Evolutionary conservation across 306 rosid genomes (phyloP).

Genomic region (Cicer arietinum): DNA sequence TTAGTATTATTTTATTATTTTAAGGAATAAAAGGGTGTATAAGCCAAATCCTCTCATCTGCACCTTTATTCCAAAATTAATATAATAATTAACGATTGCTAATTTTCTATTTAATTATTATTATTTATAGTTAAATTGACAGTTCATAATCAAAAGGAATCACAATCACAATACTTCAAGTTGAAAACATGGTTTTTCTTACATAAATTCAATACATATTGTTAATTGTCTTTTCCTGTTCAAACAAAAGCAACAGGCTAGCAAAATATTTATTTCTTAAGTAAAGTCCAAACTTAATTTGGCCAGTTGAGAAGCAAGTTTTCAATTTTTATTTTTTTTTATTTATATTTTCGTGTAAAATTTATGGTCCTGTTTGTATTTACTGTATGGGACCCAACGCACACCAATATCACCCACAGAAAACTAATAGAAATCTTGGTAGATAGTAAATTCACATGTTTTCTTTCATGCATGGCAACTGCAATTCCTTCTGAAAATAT

Average conservation of each 20-base stretch:
- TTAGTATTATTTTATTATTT: conserved; percentile 4
- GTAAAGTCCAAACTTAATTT: conserved; percentile 29
- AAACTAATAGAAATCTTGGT: not conserved
- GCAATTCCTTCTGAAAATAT: not conserved
- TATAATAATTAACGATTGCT: conserved; percentile 3
- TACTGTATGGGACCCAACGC: not conserved
- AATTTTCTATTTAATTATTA: not conserved
- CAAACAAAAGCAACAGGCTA: conserved; percentile 43
- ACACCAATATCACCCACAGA: conserved; percentile 22
- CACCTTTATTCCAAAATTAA: conserved; percentile 4
- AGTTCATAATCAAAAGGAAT: conserved; percentile 27
- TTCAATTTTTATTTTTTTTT: not conserved
- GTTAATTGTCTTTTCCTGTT: conserved; percentile 31
- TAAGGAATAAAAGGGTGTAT: conserved; percentile 28
- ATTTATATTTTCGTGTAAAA: not conserved
- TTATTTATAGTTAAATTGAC: not conserved
- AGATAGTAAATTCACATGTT: conserved; percentile 42
- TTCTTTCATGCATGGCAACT: conserved; percentile 44
- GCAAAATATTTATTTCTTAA: not conserved
- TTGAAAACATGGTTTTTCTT: not conserved
- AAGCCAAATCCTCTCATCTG: not conserved
- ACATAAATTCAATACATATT: not conserved
- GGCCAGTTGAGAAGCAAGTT: not conserved
- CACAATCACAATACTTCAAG: conserved; percentile 14
- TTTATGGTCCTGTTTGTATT: not conserved